These are phyloP conservation scores for Colletotrichum tropicale DNA, from an alignment of 2,329 filamentous ascomycete species.

Conservation along the genomic window DNA sequence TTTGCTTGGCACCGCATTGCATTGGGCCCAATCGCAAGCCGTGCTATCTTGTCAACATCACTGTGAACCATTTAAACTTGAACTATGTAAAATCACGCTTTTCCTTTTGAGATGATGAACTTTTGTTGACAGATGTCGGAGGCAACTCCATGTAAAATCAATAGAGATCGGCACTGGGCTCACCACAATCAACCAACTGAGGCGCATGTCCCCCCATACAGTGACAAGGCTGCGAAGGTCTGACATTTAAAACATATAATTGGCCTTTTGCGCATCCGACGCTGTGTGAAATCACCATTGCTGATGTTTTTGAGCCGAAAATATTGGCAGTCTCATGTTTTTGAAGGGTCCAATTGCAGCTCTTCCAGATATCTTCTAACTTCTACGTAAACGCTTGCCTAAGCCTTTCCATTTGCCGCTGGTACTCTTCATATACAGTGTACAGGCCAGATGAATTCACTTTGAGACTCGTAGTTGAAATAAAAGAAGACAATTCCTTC, in stretches of 20 bases:
- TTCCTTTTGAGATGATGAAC: not conserved
- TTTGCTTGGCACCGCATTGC: not conserved
- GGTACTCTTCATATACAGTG: not conserved
- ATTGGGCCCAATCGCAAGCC: not conserved
- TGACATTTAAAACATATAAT: not conserved
- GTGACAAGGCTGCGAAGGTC: fast-evolving
- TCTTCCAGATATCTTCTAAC: not conserved
- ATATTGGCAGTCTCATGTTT: not conserved
- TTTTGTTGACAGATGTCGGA: not conserved
- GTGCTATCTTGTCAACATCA: not conserved
- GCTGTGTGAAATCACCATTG: not conserved
- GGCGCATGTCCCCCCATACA: not conserved
- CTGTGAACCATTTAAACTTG: not conserved
- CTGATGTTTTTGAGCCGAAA: not conserved
- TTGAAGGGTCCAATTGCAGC: not conserved
- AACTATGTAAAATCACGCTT: not conserved
- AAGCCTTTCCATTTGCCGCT: not conserved
- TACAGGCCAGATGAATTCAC: not conserved
- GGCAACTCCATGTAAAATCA: not conserved
- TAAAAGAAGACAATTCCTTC: not conserved
- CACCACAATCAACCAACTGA: not conserved
- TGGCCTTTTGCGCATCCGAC: not conserved
- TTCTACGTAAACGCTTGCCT: not conserved
- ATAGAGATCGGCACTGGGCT: not conserved
- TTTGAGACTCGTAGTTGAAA: not conserved